Base-by-base conservation (phyloP, 139 green algal species). In the Ettlia oleoabundans region DNA sequence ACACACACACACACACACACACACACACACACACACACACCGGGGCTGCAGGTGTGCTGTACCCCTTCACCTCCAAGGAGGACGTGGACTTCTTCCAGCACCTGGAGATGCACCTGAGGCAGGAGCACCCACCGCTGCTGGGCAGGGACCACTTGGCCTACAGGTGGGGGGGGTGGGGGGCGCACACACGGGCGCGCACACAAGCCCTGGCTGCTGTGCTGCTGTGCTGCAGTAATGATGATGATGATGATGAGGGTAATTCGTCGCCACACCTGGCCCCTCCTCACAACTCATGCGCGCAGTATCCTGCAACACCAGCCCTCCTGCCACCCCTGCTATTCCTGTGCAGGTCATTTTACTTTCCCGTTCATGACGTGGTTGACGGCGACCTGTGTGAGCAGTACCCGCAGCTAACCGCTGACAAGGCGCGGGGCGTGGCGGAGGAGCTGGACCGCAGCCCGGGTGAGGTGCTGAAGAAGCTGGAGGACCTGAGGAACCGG, bases 101-200 rank as follows among this genome's bases (percentile, higher is more conserved):
- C 85, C 91, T 99, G 72, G 97, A 99, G 91, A 98, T 99, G 96
- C 96, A 99, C 92, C 79, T 99, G 92, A 93, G 97, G 65, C 93
- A 97, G 90, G 96, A 99, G 86, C 64, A 93, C 75, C 93, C 95
- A 5, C 96, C 97, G 24, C 88, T 99, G 76, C 88, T 89, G 58
- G 97, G 97, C 5, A 80, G 96, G 21, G 97, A 99, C 88, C 96
- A 99, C 91, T 89, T 98, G 82, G 88, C 89, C 21, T 99, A 91
- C 91, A 67, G 87, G 35, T 78, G 71, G 47, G 42, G 8, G 47
- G n/a, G 72, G 37, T 52, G 72, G 47, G 51, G 30, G 21, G 33
- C 24, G 22, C n/a, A n/a, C n/a, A n/a, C n/a, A n/a, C n/a, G n/a
- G n/a, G n/a, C n/a, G n/a, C n/a, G n/a, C n/a, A n/a, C n/a, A n/a